Percentiles rank a stretch among this genome's conserved stretches.
Conservation (phyloP, 176 grass and related monocot species). For the Carex parvula region DNA sequence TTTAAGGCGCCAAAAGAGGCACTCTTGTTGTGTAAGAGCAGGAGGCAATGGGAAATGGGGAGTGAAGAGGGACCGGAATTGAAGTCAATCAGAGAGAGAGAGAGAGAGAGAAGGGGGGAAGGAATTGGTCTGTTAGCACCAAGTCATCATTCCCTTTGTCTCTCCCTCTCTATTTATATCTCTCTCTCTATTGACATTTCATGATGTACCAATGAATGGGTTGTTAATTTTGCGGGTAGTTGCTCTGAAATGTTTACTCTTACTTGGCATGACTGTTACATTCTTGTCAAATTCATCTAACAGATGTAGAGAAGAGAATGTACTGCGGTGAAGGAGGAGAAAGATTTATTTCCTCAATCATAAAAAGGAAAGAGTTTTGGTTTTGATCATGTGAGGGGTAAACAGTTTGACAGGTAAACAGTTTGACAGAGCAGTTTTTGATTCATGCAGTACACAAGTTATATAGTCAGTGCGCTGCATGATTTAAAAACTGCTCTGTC, state of each 20-base stretch:
- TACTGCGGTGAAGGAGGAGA: background rate
- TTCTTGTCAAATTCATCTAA: background rate
- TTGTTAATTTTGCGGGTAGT: background rate
- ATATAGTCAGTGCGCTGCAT: too few relatives aligned
- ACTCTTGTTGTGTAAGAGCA: background rate
- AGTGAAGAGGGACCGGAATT: constrained; percentile 22
- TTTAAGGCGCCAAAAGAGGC: background rate
- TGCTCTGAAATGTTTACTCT: constrained; percentile 2
- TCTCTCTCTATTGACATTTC: background rate
- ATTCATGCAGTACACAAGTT: too few relatives aligned
- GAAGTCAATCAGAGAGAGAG: background rate
- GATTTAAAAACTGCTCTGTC: too few relatives aligned
- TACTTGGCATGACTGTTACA: background rate
- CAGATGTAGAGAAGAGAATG: background rate
- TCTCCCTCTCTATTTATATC: background rate
- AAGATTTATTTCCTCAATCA: background rate
- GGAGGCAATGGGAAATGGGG: constrained; percentile 6
- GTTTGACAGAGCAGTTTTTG: too few relatives aligned
- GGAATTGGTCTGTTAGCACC: constrained; percentile 7
- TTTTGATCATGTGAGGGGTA: background rate
- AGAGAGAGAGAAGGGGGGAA: background rate
- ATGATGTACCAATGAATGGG: background rate
- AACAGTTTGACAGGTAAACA: too few relatives aligned
- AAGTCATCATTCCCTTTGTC: background rate
- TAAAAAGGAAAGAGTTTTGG: background rate